Percentiles rank a stretch among this genome's conserved stretches.
Evolutionary conservation across 2,329 filamentous ascomycete genomes (phyloP).

Genomic region (Epicoccum nigrum): DNA sequence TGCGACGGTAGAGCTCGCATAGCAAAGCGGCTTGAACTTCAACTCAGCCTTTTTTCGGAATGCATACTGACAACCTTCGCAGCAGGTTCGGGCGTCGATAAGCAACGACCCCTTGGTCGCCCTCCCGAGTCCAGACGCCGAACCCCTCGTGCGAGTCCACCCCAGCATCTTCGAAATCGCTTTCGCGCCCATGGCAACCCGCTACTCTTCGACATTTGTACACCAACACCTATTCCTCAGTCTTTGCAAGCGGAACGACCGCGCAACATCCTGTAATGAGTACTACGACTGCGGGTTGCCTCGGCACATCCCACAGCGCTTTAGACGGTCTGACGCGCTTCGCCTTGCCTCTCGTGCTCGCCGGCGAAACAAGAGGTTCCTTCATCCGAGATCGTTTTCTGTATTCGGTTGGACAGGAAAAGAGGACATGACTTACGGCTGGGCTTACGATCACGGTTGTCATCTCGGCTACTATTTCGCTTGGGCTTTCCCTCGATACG

Average conservation of each 20-base stretch:
- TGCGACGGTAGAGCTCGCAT: conserved; percentile 72
- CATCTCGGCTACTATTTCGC: conserved; percentile 19
- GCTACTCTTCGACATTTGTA: conserved; percentile 38
- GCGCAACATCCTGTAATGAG: conserved; percentile 24
- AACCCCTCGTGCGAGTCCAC: conserved; percentile 38
- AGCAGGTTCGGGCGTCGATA: conserved; percentile 97
- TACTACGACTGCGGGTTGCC: conserved; percentile 16
- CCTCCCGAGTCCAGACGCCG: conserved; percentile 40
- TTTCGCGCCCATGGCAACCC: conserved; percentile 41
- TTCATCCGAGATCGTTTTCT: conserved; percentile 19
- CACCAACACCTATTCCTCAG: conserved; percentile 30
- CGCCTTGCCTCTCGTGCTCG: conserved; percentile 30
- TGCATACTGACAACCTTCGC: conserved; percentile 59
- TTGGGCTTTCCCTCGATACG: conserved; percentile 20
- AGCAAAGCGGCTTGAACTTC: conserved; percentile 62
- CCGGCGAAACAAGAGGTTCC: conserved; percentile 33
- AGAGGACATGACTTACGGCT: conserved; percentile 34
- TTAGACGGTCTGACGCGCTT: conserved; percentile 21
- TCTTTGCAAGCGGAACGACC: conserved; percentile 28
- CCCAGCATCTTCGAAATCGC: conserved; percentile 41
- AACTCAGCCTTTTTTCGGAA: background rate
- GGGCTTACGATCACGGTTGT: conserved; percentile 34
- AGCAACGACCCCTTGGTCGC: conserved; percentile 40
- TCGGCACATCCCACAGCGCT: conserved; percentile 13
- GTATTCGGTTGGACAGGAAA: conserved; percentile 21